A percentile compares a stretch with the other conserved stretches of the same genome.
These are phyloP conservation scores for Ceratocystis eucalypticola DNA, from an alignment of 2,329 filamentous ascomycete genomes.

Conservation along the genomic window DNA sequence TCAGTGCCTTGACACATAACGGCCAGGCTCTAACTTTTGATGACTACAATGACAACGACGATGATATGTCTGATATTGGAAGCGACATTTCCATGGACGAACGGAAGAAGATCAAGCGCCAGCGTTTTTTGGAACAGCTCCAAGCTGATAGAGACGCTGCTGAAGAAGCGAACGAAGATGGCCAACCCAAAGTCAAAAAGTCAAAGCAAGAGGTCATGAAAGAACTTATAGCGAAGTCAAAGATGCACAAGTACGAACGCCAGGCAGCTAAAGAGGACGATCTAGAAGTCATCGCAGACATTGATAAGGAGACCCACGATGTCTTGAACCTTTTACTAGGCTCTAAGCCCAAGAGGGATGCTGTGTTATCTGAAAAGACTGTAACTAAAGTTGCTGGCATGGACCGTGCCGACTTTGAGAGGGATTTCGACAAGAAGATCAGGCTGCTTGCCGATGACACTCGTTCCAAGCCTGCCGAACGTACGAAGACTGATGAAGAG, in stretches of 20 bases:
- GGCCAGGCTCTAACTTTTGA: constrained; percentile 65
- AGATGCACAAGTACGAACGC: constrained; percentile 85
- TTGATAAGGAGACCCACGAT: constrained; percentile 71
- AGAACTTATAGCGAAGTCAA: constrained; percentile 94
- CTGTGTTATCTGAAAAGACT: constrained; percentile 8
- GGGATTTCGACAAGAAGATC: constrained; percentile 74
- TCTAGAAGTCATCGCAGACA: constrained; percentile 67
- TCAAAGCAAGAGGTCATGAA: constrained; percentile 95
- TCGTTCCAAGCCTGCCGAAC: constrained; percentile 69
- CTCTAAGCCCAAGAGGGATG: constrained; percentile 22
- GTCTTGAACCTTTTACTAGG: constrained; percentile 56
- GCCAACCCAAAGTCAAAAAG: constrained; percentile 72
- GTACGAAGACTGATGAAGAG: constrained; percentile 86
- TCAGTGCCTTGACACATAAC: constrained; percentile 63
- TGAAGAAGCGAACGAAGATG: constrained; percentile 37
- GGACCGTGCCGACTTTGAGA: constrained; percentile 58
- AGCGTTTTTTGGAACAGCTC: constrained; percentile 36
- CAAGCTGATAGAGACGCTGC: constrained; percentile 30
- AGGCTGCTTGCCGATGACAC: constrained; percentile 73
- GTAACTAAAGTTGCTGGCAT: constrained; percentile 35
- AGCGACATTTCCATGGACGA: constrained; percentile 43
- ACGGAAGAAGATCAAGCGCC: constrained; percentile 41
- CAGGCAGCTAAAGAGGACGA: constrained; percentile 89
- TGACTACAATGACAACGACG: constrained; percentile 69
- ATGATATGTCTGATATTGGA: constrained; percentile 52